These are phyloP conservation scores for Pestalotiopsis sp. DNA, from an alignment of 2,329 filamentous ascomycete species.

Conservation along the genomic window DNA sequence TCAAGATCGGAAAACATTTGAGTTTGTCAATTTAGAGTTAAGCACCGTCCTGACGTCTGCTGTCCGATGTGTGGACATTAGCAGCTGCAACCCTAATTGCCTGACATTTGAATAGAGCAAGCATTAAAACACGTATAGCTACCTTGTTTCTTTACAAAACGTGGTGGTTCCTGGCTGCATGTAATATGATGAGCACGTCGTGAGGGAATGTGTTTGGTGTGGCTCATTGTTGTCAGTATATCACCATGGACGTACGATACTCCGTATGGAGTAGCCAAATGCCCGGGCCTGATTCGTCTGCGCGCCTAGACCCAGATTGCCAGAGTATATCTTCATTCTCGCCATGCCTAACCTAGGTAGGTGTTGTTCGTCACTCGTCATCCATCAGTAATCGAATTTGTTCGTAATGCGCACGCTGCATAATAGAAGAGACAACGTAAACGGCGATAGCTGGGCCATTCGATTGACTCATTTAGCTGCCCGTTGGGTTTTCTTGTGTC, in stretches of 20 bases:
- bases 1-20: neutral
- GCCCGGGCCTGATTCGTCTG: too few relatives aligned
- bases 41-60: neutral
- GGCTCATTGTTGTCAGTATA: too few relatives aligned
- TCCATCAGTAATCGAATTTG: neutral
- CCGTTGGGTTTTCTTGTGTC: neutral
- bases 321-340: neutral
- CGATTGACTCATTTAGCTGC: neutral
- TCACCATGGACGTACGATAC: too few relatives aligned
- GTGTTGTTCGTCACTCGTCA: neutral
- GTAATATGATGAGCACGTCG: too few relatives aligned
- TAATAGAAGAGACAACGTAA: neutral
- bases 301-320: too few relatives aligned
- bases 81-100: neutral
- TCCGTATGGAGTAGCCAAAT: too few relatives aligned
- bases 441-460: neutral
- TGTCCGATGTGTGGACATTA: neutral
- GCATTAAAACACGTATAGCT: neutral
- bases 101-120: neutral
- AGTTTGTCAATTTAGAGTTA: neutral
- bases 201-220: too few relatives aligned
- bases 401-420: neutral
- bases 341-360: neutral
- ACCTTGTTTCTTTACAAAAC: neutral
- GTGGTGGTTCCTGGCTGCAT: too few relatives aligned